A percentile compares a stretch with the other conserved stretches of the same genome.
phyloP scores from a whole-genome alignment of 257 asterid species.

The Voacanga thouarsii region DNA sequence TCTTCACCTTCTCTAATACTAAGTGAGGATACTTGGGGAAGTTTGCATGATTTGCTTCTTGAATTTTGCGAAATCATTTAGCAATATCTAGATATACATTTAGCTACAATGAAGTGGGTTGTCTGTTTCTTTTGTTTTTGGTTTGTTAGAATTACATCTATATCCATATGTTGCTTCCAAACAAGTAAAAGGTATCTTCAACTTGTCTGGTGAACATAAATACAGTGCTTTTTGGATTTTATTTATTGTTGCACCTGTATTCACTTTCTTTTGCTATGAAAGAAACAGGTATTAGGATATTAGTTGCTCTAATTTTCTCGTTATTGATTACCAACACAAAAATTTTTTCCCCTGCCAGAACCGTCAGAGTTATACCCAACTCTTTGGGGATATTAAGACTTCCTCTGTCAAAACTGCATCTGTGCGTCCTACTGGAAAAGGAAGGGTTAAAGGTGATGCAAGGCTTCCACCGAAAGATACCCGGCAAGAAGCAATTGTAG shows the following conservation, averaged over 20 bases:
- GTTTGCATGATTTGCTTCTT: background rate
- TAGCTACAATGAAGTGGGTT: background rate
- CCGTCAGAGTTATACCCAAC: constrained; percentile 33
- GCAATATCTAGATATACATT: background rate
- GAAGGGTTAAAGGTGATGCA: constrained; percentile 4
- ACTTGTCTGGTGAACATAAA: background rate
- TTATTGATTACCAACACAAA: background rate
- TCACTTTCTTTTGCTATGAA: background rate
- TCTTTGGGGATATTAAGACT: constrained; percentile 2
- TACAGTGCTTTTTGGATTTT: background rate
- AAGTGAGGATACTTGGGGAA: background rate
- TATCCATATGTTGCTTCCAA: background rate
- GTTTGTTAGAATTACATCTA: background rate
- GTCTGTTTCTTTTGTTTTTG: background rate
- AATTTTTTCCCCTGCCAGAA: constrained; percentile 36
- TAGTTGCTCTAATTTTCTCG: background rate
- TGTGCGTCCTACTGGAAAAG: constrained; percentile 4
- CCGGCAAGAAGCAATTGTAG: background rate
- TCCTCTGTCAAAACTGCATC: background rate
- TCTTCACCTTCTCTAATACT: background rate
- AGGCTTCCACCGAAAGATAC: constrained; percentile 8
- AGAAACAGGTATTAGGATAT: background rate
- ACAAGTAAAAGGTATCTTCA: background rate
- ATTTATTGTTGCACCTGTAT: background rate
- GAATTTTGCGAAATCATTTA: background rate